These are phyloP conservation scores for Claviceps fusiformis DNA, from an alignment of 2,329 filamentous ascomycete species.

Conservation along the genomic window DNA sequence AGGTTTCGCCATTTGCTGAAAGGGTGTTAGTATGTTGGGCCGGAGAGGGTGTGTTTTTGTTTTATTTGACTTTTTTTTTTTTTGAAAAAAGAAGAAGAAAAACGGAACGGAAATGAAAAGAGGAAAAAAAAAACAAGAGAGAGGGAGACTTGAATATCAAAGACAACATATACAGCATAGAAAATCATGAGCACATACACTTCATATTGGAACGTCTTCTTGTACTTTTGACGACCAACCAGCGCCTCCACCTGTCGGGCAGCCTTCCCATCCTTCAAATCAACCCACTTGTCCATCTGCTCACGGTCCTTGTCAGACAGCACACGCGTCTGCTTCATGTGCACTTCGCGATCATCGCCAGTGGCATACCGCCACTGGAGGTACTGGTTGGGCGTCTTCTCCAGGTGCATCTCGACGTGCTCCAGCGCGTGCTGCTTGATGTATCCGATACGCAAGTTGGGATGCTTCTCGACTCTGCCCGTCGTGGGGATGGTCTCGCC, in stretches of 20 bases:
- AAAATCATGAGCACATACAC: slow-evolving; percentile 40
- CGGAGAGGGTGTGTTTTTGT: too few species aligned
- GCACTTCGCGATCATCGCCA: slow-evolving; percentile 90
- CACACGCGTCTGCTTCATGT: slow-evolving; percentile 93
- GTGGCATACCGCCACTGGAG: slow-evolving; percentile 97
- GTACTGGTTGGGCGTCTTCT: slow-evolving; percentile 98
- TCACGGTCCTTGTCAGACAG: slow-evolving; percentile 71
- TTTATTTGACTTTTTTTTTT: too few species aligned
- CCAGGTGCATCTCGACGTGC: slow-evolving; percentile 98
- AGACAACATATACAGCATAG: too few species aligned
- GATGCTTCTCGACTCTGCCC: slow-evolving; percentile 93
- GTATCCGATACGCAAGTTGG: slow-evolving; percentile 96
- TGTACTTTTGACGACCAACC: slow-evolving; percentile 94
- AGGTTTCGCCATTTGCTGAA: slow-evolving; percentile 71
- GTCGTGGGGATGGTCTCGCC: slow-evolving; percentile 74
- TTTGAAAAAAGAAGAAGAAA: too few species aligned
- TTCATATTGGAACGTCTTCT: slow-evolving; percentile 99
- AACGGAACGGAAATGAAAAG: too few species aligned
- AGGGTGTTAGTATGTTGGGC: background rate
- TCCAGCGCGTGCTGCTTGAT: slow-evolving; percentile 99
- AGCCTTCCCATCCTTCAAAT: slow-evolving; percentile 72
- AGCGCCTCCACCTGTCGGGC: slow-evolving; percentile 68
- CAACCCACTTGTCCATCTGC: slow-evolving; percentile 84
- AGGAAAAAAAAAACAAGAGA: background rate
- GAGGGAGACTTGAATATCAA: too few species aligned